These are phyloP conservation scores for Ustilago vetiveriae DNA, from an alignment of 1,284 basidiomycete species.

Conservation along the genomic window DNA sequence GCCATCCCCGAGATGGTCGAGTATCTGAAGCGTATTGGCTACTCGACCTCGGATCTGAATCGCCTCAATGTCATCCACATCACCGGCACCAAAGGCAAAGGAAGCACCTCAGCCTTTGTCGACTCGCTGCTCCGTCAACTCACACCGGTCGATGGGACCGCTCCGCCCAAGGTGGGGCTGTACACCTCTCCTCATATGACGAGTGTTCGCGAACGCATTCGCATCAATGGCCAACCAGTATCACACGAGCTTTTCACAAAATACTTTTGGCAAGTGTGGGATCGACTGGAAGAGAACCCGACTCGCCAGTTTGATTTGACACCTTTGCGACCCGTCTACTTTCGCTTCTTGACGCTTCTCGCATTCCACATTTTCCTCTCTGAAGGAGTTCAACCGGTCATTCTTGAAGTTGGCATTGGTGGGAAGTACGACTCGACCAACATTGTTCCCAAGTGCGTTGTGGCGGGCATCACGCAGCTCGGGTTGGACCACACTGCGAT, in stretches of 20 bases:
- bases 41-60: constrained; percentile 82
- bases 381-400: constrained; percentile 82
- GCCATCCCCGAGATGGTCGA: constrained; percentile 90
- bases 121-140: constrained; percentile 61
- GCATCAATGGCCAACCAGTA: constrained; percentile 89
- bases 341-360: constrained; percentile 89
- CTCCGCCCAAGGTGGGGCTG: constrained; percentile 72
- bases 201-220: constrained; percentile 92
- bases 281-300: constrained; percentile 77
- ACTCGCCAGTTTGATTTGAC: constrained; percentile 67
- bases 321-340: constrained; percentile 86
- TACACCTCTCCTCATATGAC: constrained; percentile 98
- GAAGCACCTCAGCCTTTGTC: constrained; percentile 90
- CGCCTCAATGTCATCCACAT: constrained; percentile 92
- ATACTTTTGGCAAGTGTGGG: constrained; percentile 98
- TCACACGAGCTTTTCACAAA: constrained; percentile 86
- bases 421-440: constrained; percentile 96
- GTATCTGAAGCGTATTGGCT: constrained; percentile 86
- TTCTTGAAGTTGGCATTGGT: constrained; percentile 96
- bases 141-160: constrained; percentile 30
- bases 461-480: constrained; percentile 87
- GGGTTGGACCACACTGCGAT: constrained; percentile 93
- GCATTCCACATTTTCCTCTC: constrained; percentile 90
- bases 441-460: constrained; percentile 86
- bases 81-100: constrained; percentile 98